These are phyloP conservation scores for Casaregolazyma lundiana DNA, from an alignment of 1,139 yeast genomes.

Conservation along the genomic window DNA sequence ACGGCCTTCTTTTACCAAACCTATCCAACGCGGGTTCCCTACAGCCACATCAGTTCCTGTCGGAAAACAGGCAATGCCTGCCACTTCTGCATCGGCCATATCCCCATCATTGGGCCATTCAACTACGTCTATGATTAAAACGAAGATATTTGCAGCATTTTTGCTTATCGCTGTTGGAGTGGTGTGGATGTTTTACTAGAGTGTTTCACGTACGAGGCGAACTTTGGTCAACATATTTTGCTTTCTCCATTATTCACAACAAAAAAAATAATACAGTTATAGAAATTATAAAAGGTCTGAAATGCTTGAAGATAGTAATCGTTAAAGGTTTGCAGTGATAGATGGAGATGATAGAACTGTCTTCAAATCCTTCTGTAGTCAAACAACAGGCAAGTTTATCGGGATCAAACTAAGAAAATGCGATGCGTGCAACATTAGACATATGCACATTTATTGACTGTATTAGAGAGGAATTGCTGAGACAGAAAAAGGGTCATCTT, in stretches of 20 bases:
- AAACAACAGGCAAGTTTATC: not conserved
- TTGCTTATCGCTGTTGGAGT: not conserved
- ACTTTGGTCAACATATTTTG: too few relatives aligned
- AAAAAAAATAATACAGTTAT: not conserved
- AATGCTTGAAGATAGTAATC: constrained; percentile 1
- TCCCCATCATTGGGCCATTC: not conserved
- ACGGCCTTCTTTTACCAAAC: not conserved
- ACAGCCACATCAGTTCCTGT: not conserved
- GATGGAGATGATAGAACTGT: not conserved
- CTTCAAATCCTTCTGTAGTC: too few relatives aligned
- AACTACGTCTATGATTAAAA: not conserved
- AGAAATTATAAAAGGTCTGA: not conserved
- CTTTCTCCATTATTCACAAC: not conserved
- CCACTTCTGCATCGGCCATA: not conserved
- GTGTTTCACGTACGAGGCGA: too few relatives aligned
- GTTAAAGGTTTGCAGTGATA: not conserved
- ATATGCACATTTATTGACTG: not conserved
- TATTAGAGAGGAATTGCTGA: not conserved
- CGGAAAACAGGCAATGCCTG: not conserved
- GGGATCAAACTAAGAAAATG: not conserved
- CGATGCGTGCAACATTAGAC: not conserved
- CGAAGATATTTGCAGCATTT: not conserved
- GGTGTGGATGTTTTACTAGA: not conserved
- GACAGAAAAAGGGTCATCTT: not conserved
- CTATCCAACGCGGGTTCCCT: not conserved